Evolutionary conservation across 305 asterid genomes (phyloP), one percentile per base, ranked within the genome.

Genomic region (Solanum hybrid): DNA sequence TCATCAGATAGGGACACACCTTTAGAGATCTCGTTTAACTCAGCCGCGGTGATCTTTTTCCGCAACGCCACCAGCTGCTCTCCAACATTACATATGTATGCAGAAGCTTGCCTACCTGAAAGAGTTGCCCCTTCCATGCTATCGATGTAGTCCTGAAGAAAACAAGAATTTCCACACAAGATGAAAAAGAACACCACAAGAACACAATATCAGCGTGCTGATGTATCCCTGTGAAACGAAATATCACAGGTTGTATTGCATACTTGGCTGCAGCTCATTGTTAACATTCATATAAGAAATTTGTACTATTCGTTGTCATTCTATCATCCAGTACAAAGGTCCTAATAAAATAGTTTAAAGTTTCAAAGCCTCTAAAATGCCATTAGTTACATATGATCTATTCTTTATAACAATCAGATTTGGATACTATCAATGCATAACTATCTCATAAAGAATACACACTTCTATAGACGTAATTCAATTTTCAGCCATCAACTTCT

Each of bases 61-160:
- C 97, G 90, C 61, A 97, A 88, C 0, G 92, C 94, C 90, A 93
- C 94, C 82, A 97, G 90, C 82, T 97, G 96, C 93, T 96, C 98
- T 45, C 99, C 99, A 5, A 95, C 98, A 65, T 93, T 57, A 70
- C 99, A 97, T 91, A 97, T 93, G 93, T 88, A 95, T 12, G 99
- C 96, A 14, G 98, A 94, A 31, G 99, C 96, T 92, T 97, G 99
- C 90, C 99, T 91, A 3, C 99, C 99, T 1, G 99, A 97, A 41
- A 97, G 94, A 86, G 98, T 97, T 33, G 99, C 99, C 13, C 99
- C 99, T 92, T 97, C 99, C 99, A 97, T 97, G 95, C 99, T 97
- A 92, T 97, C 99, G 85, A 97, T 97, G 93, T 97, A 97, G 89
- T 97, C 99, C 99, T 97, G 97, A 80, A 88, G 89, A 51, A 72